Evolutionary conservation across 768 basidiomycete species (phyloP).

Genomic region (Solioccasus polychromus): DNA sequence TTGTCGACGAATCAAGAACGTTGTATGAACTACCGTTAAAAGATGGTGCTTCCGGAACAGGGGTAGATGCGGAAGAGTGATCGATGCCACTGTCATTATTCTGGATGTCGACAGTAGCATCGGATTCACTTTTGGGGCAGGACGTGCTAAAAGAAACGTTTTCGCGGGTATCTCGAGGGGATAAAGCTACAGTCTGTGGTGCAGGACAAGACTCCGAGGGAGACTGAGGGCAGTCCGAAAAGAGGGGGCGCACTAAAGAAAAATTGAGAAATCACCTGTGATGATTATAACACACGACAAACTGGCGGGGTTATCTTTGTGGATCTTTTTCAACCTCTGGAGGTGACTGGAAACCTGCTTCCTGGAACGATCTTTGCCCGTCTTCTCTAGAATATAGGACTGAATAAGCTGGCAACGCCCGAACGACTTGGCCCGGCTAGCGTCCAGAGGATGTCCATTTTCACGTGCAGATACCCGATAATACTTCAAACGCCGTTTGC

Average conservation of each 20-base stretch:
- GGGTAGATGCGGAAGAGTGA: conserved; percentile 4
- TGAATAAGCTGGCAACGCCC: conserved; percentile 41
- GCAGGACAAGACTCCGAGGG: conserved; percentile 10
- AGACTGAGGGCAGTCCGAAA: conserved; percentile 22
- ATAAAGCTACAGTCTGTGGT: neutral
- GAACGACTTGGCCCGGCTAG: conserved; percentile 27
- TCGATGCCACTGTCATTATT: neutral
- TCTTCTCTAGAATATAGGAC: conserved; percentile 37
- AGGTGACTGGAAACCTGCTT: conserved; percentile 41
- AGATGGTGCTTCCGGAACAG: conserved; percentile 5
- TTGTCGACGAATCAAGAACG: conserved; percentile 4
- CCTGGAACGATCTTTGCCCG: conserved; percentile 36
- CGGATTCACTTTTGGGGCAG: conserved; percentile 15
- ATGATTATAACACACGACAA: conserved; percentile 12
- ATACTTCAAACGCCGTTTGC: conserved; percentile 35
- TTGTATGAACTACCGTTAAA: neutral
- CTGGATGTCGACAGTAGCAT: conserved; percentile 5
- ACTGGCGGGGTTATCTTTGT: conserved; percentile 33
- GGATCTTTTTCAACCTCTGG: conserved; percentile 35
- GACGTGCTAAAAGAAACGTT: conserved; percentile 7
- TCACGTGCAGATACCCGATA: conserved; percentile 21
- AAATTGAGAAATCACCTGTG: neutral
- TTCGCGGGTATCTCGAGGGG: conserved; percentile 11
- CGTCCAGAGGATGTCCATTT: conserved; percentile 6
- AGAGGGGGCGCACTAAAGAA: conserved; percentile 22